Evolutionary conservation across 768 basidiomycete species (phyloP).

Genomic region (Pleurotus sapidus): DNA sequence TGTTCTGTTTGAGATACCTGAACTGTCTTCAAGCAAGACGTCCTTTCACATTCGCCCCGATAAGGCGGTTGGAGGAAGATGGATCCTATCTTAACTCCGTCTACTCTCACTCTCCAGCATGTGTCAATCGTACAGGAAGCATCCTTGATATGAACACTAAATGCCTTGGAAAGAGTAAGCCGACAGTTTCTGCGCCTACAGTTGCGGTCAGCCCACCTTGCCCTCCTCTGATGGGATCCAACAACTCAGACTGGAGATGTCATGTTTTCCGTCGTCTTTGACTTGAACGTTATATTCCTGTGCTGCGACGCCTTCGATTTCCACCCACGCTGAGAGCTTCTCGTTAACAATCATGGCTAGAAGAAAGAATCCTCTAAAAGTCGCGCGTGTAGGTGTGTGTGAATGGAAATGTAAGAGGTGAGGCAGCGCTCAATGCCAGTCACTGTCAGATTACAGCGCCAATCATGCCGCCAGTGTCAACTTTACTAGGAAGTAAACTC

Average conservation of each 20-base stretch:
- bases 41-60: not conserved
- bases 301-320: constrained; percentile 15
- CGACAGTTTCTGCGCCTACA: too few species aligned
- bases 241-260: constrained; percentile 10
- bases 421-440: too few species aligned
- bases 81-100: too few species aligned
- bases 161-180: not conserved
- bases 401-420: not conserved
- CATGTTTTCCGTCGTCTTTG: constrained; percentile 14
- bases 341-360: not conserved
- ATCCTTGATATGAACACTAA: too few species aligned
- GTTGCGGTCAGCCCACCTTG: constrained; percentile 14
- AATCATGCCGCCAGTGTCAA: too few species aligned
- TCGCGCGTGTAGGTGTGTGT: too few species aligned
- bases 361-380: too few species aligned
- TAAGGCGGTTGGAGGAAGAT: too few species aligned
- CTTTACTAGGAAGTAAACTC: too few species aligned
- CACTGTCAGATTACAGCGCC: too few species aligned
- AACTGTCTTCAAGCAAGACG: not conserved
- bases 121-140: too few species aligned
- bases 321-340: constrained; percentile 4
- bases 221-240: constrained; percentile 26
- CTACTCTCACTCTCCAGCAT: too few species aligned
- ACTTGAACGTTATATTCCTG: constrained; percentile 16
- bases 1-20: not conserved